These are phyloP conservation scores for Chlorella sp. DNA, from an alignment of 139 green algal genomes.

Conservation along the genomic window DNA sequence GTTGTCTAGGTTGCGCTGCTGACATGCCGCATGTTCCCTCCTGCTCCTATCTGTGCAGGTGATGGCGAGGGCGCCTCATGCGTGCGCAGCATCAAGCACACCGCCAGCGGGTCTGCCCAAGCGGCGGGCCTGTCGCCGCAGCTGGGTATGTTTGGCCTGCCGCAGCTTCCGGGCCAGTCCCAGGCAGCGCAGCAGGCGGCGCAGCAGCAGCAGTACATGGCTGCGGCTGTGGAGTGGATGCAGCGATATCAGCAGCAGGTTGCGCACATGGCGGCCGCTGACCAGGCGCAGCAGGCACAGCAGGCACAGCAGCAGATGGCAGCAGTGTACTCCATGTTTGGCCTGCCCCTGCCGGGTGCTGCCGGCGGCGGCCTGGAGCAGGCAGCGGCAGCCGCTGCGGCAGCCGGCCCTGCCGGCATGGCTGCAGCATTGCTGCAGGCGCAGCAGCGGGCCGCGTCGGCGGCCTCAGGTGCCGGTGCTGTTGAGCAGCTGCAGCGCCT, in stretches of 20 bases:
- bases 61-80: not conserved
- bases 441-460: not conserved
- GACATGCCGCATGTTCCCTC: too few relatives aligned
- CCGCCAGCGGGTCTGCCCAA: not conserved
- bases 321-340: constrained; percentile 26
- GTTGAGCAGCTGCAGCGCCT: constrained; percentile 1
- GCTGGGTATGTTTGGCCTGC: not conserved
- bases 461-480: not conserved
- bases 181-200: not conserved
- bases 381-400: not conserved
- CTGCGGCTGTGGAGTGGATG: constrained; percentile 21
- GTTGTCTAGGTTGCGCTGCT: too few relatives aligned
- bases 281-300: not conserved
- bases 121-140: not conserved
- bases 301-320: constrained; percentile 33
- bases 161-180: not conserved
- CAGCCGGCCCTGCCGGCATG: not conserved
- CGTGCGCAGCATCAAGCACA: not conserved
- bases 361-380: not conserved
- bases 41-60: not conserved
- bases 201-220: constrained; percentile 3
- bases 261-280: not conserved
- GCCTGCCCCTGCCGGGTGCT: not conserved
- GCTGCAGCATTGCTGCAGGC: constrained; percentile 11
- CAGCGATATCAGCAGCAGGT: constrained; percentile 3